Percentiles rank a stretch among this genome's conserved stretches.
Evolutionary conservation across 2,329 filamentous ascomycete species (phyloP).

Genomic region (Colletotrichum camelliae): DNA sequence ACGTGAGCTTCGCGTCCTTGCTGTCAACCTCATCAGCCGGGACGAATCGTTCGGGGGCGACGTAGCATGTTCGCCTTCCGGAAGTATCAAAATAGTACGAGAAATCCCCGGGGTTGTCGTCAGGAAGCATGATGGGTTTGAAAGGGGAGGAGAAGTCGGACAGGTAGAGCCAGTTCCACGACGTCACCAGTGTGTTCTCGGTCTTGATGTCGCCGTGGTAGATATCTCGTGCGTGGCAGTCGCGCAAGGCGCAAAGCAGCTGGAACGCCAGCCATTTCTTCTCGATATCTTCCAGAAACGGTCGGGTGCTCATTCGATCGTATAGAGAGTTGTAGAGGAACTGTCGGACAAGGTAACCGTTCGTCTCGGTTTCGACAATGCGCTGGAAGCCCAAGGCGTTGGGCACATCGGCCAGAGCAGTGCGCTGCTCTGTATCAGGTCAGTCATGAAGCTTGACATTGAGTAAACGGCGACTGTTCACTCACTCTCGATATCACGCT

Average conservation of each 20-base stretch:
- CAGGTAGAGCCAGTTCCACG: conserved; percentile 99
- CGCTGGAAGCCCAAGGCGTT: conserved; percentile 92
- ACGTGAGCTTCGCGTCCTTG: conserved; percentile 66
- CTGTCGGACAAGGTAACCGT: conserved; percentile 92
- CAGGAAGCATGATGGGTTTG: conserved; percentile 91
- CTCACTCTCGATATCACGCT: conserved; percentile 74
- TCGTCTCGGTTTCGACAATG: conserved; percentile 88
- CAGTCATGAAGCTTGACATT: neutral
- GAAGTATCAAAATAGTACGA: conserved; percentile 98
- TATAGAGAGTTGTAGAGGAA: conserved; percentile 97
- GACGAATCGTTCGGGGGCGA: conserved; percentile 92
- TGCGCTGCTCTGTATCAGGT: conserved; percentile 71
- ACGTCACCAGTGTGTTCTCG: conserved; percentile 95
- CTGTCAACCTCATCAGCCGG: conserved; percentile 71
- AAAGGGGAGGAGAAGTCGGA: conserved; percentile 97
- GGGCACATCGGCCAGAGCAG: conserved; percentile 79
- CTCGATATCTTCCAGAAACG: conserved; percentile 95
- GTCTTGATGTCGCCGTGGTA: conserved; percentile 99
- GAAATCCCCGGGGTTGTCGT: conserved; percentile 96
- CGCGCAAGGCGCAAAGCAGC: conserved; percentile 87
- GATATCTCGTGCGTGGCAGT: conserved; percentile 87
- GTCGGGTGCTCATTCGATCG: conserved; percentile 93
- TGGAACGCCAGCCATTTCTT: conserved; percentile 99
- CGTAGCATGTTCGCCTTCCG: conserved; percentile 88
- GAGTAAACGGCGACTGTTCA: neutral